A percentile compares a stretch with the other conserved stretches of the same genome.
Conservation (phyloP, 2,329 filamentous ascomycete genomes). For the Colletotrichum spinosum region DNA sequence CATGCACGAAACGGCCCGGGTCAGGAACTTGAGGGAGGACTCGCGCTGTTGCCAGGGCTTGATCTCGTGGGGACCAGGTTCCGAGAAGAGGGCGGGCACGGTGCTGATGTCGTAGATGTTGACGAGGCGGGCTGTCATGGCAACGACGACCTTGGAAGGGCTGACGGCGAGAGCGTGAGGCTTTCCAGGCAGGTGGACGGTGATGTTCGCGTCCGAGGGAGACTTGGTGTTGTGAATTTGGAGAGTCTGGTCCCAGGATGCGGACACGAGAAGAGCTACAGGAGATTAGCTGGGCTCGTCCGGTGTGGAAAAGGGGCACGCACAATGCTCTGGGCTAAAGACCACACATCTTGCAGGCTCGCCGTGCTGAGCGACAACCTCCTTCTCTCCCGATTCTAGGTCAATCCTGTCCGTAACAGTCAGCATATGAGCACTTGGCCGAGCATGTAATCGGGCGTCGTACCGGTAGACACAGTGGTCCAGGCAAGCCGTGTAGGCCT, state of each 20-base stretch:
- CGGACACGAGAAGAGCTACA: slow-evolving; percentile 81
- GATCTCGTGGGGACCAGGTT: slow-evolving; percentile 61
- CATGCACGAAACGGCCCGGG: slow-evolving; percentile 93
- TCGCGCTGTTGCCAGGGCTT: slow-evolving; percentile 94
- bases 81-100: slow-evolving; percentile 68
- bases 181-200: slow-evolving; percentile 82
- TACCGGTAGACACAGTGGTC: slow-evolving; percentile 88
- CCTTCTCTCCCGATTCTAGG: slow-evolving; percentile 77
- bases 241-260: slow-evolving; percentile 92
- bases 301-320: slow-evolving; percentile 41
- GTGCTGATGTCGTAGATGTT: slow-evolving; percentile 91
- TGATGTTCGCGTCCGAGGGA: slow-evolving; percentile 66
- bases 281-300: slow-evolving; percentile 9
- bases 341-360: slow-evolving; percentile 86
- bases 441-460: slow-evolving; percentile 36
- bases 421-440: not conserved
- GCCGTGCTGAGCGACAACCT: slow-evolving; percentile 80
- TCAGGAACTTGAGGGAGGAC: slow-evolving; percentile 96
- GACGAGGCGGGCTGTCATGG: slow-evolving; percentile 93
- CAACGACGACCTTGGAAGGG: slow-evolving; percentile 86
- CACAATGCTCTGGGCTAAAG: slow-evolving; percentile 80
- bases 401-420: slow-evolving; percentile 63
- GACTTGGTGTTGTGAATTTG: slow-evolving; percentile 79
- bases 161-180: slow-evolving; percentile 88
- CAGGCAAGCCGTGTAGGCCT: slow-evolving; percentile 87